These are phyloP conservation scores for Lachnum nothofagi DNA, from an alignment of 2,329 filamentous ascomycete genomes.

Conservation along the genomic window DNA sequence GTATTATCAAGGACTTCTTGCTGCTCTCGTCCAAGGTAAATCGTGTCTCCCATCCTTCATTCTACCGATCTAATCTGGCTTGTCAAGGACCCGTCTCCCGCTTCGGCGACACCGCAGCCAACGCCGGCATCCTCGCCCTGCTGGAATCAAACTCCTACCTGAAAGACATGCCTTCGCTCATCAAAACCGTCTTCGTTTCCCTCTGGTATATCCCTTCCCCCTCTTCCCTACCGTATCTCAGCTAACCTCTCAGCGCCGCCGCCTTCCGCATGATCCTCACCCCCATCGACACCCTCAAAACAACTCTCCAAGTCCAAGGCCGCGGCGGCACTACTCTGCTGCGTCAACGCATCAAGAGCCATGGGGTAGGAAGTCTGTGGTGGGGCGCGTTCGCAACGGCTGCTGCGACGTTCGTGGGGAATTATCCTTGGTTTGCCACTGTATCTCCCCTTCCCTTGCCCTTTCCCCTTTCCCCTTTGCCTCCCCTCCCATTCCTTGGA, in stretches of 20 bases:
- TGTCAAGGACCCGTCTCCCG: conserved; percentile 39
- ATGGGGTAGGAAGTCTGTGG: conserved; percentile 44
- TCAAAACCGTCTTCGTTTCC: conserved; percentile 45
- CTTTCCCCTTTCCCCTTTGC: too few relatives aligned
- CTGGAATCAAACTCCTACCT: conserved; percentile 44
- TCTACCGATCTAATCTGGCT: background rate
- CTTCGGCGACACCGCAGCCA: conserved; percentile 46
- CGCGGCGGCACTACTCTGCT: conserved; percentile 39
- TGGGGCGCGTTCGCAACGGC: conserved; percentile 47
- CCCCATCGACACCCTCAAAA: conserved; percentile 47
- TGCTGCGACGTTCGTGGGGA: conserved; percentile 44
- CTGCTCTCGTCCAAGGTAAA: conserved; percentile 43
- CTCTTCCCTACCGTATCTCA: background rate
- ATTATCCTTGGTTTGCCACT: conserved; percentile 48
- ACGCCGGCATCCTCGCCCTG: conserved; percentile 45
- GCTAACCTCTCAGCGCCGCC: conserved; percentile 35
- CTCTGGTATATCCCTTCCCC: conserved; percentile 33
- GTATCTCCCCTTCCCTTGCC: conserved; percentile 26
- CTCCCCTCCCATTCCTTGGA: background rate
- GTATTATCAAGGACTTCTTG: conserved; percentile 43
- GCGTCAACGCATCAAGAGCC: conserved; percentile 40
- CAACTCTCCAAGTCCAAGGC: conserved; percentile 45
- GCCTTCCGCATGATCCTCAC: conserved; percentile 45
- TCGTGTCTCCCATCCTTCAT: background rate
- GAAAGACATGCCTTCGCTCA: conserved; percentile 38